Percentiles rank a stretch among this genome's conserved stretches.
phyloP scores from a whole-genome alignment of 2,329 filamentous ascomycete species.

The Geosmithia putterillii region DNA sequence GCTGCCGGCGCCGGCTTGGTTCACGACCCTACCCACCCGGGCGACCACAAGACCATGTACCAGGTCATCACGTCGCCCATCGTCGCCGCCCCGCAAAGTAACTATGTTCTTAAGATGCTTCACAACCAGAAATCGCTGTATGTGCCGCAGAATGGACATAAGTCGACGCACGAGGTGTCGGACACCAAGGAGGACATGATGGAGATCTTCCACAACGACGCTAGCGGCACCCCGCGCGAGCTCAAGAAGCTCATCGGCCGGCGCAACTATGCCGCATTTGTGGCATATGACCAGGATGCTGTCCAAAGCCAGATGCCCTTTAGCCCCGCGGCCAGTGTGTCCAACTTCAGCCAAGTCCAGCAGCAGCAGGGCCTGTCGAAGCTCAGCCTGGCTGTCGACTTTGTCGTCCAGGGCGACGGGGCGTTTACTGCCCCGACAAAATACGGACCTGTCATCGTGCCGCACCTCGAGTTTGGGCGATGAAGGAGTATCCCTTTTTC shows the following conservation, averaged over 20 bases:
- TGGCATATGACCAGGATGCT: conserved; percentile 86
- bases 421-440: conserved; percentile 75
- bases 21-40: conserved; percentile 83
- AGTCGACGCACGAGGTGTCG: conserved; percentile 58
- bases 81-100: conserved; percentile 74
- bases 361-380: conserved; percentile 41
- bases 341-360: conserved; percentile 14
- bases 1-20: conserved; percentile 85
- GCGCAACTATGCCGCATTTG: conserved; percentile 82
- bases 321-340: conserved; percentile 21
- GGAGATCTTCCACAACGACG: conserved; percentile 96
- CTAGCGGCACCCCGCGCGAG: conserved; percentile 70
- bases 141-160: conserved; percentile 75
- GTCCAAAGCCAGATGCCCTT: conserved; percentile 30
- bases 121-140: conserved; percentile 91
- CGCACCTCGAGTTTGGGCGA: conserved; percentile 65
- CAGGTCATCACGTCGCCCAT: conserved; percentile 90
- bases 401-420: conserved; percentile 89
- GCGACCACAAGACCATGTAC: conserved; percentile 98
- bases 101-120: conserved; percentile 86
- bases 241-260: conserved; percentile 87
- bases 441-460: conserved; percentile 93
- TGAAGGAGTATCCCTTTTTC: conserved; percentile 19
- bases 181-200: conserved; percentile 99
- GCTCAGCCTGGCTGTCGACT: conserved; percentile 85